These are phyloP conservation scores for Apiosordaria backusii DNA, from an alignment of 495 filamentous ascomycete species.

Conservation along the genomic window DNA sequence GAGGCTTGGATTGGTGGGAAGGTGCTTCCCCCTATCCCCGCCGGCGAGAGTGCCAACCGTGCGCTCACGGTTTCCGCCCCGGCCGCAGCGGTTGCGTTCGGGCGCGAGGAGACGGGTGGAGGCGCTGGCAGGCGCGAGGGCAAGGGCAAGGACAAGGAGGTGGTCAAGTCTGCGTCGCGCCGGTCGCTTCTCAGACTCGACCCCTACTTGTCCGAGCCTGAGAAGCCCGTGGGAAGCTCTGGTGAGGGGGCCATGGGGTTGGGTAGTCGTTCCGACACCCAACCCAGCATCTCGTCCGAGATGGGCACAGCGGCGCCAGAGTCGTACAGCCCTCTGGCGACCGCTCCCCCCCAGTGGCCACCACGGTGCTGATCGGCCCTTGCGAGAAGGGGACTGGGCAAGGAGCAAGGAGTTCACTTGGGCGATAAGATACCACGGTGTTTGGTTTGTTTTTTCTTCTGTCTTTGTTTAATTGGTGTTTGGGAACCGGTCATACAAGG, in stretches of 20 bases:
- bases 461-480: neutral
- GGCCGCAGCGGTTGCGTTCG: neutral
- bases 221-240: neutral
- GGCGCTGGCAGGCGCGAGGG: neutral
- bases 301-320: conserved; percentile 27
- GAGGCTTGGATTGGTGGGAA: neutral
- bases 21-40: neutral
- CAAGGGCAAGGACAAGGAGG: neutral
- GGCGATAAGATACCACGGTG: neutral
- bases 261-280: conserved; percentile 17
- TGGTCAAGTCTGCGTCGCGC: conserved; percentile 11
- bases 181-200: conserved; percentile 13
- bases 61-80: neutral
- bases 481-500: neutral
- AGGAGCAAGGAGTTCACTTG: neutral
- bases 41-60: neutral
- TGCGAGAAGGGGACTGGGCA: neutral
- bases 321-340: conserved; percentile 24
- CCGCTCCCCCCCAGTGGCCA: neutral
- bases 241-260: conserved; percentile 3
- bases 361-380: neutral
- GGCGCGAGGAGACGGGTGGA: neutral
- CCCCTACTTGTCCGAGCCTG: neutral
- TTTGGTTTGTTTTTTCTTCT: too few species aligned
- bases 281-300: conserved; percentile 28